phyloP scores from a whole-genome alignment of 495 filamentous ascomycete species.

The Penicillium canescens region DNA sequence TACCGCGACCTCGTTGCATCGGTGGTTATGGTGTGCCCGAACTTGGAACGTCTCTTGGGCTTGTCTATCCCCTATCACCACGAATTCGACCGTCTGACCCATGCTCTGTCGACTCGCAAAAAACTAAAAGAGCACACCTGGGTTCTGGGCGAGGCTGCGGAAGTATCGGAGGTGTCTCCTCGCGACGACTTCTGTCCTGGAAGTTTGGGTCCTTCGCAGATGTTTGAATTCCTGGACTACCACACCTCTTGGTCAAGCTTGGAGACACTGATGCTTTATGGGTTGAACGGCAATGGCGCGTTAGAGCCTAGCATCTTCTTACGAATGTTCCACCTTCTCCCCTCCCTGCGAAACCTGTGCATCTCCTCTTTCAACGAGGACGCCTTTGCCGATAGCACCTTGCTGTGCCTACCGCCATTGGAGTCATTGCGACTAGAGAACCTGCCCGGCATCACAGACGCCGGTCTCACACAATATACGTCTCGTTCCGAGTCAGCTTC shows the following conservation, averaged over 20 bases:
- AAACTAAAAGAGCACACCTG: conserved; percentile 78
- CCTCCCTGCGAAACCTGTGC: conserved; percentile 69
- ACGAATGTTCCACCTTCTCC: conserved; percentile 65
- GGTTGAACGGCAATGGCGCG: conserved; percentile 54
- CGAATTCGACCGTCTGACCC: conserved; percentile 70
- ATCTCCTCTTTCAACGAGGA: conserved; percentile 71
- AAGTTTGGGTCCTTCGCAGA: conserved; percentile 60
- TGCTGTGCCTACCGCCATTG: conserved; percentile 70
- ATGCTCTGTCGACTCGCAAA: conserved; percentile 75
- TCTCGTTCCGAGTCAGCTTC: conserved; percentile 55
- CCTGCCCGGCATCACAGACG: conserved; percentile 74
- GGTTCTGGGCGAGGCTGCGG: conserved; percentile 60
- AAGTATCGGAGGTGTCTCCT: conserved; percentile 44
- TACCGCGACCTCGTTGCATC: conserved; percentile 75
- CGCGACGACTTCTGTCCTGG: conserved; percentile 49
- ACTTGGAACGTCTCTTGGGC: conserved; percentile 74
- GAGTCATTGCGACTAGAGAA: conserved; percentile 73
- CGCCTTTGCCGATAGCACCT: conserved; percentile 70
- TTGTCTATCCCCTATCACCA: conserved; percentile 70
- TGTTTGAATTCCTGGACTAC: conserved; percentile 66
- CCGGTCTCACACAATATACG: conserved; percentile 73
- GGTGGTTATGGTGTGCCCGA: conserved; percentile 83
- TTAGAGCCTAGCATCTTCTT: conserved; percentile 67
- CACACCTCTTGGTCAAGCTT: conserved; percentile 72
- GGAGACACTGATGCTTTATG: conserved; percentile 74